Conservation (phyloP, 1,284 basidiomycete genomes). For the Papiliotrema fonsecae region DNA sequence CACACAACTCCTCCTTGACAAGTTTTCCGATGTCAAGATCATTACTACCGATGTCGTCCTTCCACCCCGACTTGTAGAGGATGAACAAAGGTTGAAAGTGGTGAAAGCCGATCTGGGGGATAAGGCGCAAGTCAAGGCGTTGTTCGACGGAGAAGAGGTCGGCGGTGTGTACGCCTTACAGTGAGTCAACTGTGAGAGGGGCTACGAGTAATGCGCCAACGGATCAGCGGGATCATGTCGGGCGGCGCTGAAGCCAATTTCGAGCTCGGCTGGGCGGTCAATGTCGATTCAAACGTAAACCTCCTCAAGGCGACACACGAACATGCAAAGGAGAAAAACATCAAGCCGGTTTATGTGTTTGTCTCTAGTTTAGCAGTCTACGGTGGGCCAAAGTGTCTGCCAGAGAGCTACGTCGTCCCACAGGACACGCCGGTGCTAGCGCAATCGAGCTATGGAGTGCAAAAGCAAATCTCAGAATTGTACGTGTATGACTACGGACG, state of each 20-base stretch:
- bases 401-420: conserved; percentile 40
- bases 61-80: conserved; percentile 50
- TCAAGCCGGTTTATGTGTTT: conserved; percentile 57
- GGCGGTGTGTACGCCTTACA: conserved; percentile 46
- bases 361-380: conserved; percentile 62
- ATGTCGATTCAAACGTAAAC: conserved; percentile 58
- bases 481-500: conserved; percentile 62
- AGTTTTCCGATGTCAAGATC: conserved; percentile 51
- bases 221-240: conserved; percentile 59
- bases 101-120: conserved; percentile 20
- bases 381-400: conserved; percentile 56
- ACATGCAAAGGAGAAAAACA: conserved; percentile 38
- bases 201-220: not conserved
- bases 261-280: conserved; percentile 57
- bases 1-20: conserved; percentile 49
- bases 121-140: conserved; percentile 44
- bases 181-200: conserved; percentile 20
- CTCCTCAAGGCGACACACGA: conserved; percentile 54
- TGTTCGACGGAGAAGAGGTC: conserved; percentile 47
- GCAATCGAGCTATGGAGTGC: conserved; percentile 58
- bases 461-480: conserved; percentile 59
- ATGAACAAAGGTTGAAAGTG: conserved; percentile 35
- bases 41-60: conserved; percentile 58
- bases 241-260: conserved; percentile 63
- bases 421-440: conserved; percentile 56